Evolutionary conservation across 2,329 filamentous ascomycete genomes (phyloP).

Genomic region (Neonectria hederae): DNA sequence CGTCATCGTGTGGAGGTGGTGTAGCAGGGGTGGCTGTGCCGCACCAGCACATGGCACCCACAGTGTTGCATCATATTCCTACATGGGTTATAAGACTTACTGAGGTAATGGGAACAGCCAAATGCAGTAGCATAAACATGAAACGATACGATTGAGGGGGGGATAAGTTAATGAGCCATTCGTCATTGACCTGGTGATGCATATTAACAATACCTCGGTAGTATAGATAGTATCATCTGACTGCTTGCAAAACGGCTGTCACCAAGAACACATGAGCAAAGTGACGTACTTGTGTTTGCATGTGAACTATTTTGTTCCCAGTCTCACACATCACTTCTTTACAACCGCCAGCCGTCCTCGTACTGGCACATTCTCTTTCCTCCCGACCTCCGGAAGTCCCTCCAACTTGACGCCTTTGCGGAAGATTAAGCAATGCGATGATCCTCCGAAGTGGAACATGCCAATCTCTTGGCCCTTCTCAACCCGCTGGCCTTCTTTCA

Average conservation of each 20-base stretch:
- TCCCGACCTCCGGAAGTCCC: slow-evolving; percentile 49
- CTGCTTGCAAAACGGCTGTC: no score
- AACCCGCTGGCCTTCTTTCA: slow-evolving; percentile 71
- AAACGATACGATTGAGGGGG: neutral
- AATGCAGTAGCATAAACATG: neutral
- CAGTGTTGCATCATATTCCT: neutral
- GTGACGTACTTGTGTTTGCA: neutral
- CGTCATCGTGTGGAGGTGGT: neutral
- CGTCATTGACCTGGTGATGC: neutral
- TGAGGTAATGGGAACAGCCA: neutral
- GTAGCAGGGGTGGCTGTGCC: neutral
- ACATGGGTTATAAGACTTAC: neutral
- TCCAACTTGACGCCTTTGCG: slow-evolving; percentile 61
- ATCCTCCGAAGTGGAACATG: slow-evolving; percentile 86
- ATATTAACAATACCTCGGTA: no score
- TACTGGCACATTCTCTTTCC: slow-evolving; percentile 52
- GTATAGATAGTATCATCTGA: no score
- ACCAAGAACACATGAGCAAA: no score
- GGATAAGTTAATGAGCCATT: neutral
- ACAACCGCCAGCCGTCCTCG: slow-evolving; percentile 50
- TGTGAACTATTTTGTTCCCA: neutral
- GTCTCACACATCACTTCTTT: slow-evolving; percentile 14
- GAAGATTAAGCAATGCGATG: slow-evolving; percentile 75
- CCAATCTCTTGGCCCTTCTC: slow-evolving; percentile 77
- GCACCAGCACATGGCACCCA: neutral